Conservation (phyloP, 352 stramenopile genomes). For the Globisporangium carolinianum region DNA sequence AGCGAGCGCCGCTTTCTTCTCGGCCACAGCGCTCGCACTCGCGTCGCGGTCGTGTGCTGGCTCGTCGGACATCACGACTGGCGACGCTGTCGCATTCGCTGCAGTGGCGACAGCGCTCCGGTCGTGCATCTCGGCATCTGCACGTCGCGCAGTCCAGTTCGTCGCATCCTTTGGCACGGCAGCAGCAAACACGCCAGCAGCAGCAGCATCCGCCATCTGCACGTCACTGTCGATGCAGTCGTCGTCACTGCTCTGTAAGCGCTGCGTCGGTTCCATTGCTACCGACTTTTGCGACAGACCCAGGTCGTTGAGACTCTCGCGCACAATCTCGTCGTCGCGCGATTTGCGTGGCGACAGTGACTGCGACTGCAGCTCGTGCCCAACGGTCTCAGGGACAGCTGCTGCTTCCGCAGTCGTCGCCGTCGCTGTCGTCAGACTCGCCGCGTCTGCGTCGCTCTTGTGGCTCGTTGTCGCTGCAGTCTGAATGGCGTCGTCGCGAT, state of each 20-base stretch:
- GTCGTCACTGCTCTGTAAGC: not conserved
- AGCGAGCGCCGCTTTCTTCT: constrained; percentile 12
- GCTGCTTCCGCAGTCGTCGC: constrained; percentile 4
- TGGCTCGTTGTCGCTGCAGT: no score
- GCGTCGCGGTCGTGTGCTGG: not conserved
- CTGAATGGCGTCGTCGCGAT: not conserved
- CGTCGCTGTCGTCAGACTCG: no score
- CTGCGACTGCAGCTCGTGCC: no score
- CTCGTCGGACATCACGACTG: no score
- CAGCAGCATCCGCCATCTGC: no score
- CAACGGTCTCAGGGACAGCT: not conserved
- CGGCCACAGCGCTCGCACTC: not conserved
- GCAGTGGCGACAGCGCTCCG: not conserved
- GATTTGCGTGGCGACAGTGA: not conserved
- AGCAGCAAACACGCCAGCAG: no score
- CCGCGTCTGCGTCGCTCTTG: no score
- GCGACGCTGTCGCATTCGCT: not conserved
- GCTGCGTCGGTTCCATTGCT: not conserved
- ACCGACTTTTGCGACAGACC: constrained; percentile 17
- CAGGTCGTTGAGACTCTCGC: constrained; percentile 33
- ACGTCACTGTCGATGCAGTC: no score
- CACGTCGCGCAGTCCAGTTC: not conserved
- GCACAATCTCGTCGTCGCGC: constrained; percentile 39
- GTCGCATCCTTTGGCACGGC: not conserved
- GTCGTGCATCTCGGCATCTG: no score